Percentiles rank a stretch among this genome's conserved stretches.
phyloP scores from a whole-genome alignment of 495 filamentous ascomycete genomes.

The Tuber borchii region DNA sequence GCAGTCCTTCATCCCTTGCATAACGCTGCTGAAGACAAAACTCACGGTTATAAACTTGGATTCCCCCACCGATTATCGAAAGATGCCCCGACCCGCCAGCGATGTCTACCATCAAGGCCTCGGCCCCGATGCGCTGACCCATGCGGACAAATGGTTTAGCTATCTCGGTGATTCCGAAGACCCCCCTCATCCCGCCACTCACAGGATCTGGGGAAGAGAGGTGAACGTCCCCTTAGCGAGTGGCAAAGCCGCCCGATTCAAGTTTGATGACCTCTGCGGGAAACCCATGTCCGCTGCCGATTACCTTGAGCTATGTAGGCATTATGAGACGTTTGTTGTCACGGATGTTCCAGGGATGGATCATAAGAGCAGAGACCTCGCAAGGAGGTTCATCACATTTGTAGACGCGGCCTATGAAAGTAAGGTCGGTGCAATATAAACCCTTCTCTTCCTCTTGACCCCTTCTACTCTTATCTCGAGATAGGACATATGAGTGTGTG shows the following conservation, averaged over 20 bases:
- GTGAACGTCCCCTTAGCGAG: slow-evolving; percentile 81
- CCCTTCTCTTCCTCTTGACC: slow-evolving; percentile 3
- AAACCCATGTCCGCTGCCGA: slow-evolving; percentile 83
- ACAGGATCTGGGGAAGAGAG: slow-evolving; percentile 89
- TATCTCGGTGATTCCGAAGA: slow-evolving; percentile 83
- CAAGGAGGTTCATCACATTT: slow-evolving; percentile 91
- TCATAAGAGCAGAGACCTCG: slow-evolving; percentile 74
- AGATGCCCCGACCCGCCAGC: slow-evolving; percentile 86
- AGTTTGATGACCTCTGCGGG: slow-evolving; percentile 83
- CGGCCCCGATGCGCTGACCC: slow-evolving; percentile 64
- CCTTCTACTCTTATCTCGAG: slow-evolving; percentile 1
- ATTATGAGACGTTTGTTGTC: slow-evolving; percentile 85
- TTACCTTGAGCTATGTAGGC: slow-evolving; percentile 84
- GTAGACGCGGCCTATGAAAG: slow-evolving; percentile 90
- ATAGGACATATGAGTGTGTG: background rate
- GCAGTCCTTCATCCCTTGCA: slow-evolving; percentile 88
- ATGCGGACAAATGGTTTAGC: slow-evolving; percentile 89
- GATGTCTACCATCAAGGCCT: slow-evolving; percentile 91
- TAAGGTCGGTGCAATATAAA: slow-evolving; percentile 46
- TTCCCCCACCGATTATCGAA: slow-evolving; percentile 92
- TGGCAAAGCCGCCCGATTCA: slow-evolving; percentile 80
- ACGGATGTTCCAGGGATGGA: slow-evolving; percentile 91
- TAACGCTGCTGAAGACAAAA: slow-evolving; percentile 75
- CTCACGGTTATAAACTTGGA: slow-evolving; percentile 89
- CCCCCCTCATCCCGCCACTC: slow-evolving; percentile 66